Base-by-base conservation (phyloP, 805 yeast species). In the Candida nemodendra region DNA sequence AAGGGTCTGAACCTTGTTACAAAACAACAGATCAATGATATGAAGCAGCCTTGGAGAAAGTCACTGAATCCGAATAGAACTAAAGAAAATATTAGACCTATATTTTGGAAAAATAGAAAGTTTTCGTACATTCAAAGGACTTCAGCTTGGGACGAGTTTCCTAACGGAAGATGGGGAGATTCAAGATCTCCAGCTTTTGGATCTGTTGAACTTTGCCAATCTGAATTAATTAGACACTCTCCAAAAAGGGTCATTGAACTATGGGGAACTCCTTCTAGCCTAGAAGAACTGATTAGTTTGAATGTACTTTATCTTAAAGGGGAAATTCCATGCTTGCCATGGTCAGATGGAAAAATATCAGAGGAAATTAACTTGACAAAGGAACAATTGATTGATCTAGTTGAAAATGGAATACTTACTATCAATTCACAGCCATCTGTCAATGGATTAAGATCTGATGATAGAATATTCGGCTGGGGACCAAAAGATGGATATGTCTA, bases 131-230 rank as follows among this genome's bases (percentile, higher is more conserved):
- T 88, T 44, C 76, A 88, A 32, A 76, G 98, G 62, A 91, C 97
- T 7, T 79, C 93, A 18, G 82, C 84, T 40, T 93, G 99, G 89
- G 99, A 93, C 65, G 99, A 93, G 62, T 93, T 91, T 57, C 99
- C 99, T 35, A 93, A 91, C 62, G 99, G 99, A 44, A 75, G 99
- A 67, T 93, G 96, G 90, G 99, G 99, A 54, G 97, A 93, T 61
- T 86, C 97, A 3, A 73, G 95, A 42, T 93, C 98, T 29, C 99
- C 99, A 4, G 98, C 98, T 2, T 90, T 84, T 65, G 96, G 95
- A 54, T 95, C 86, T 48, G 72, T 89, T 41, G 96, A 87, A 59
- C 72, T 84, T 36, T 81, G 81, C 50, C 93, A 91, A 15, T 77
- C 88, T 24, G 80, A 83, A 18, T 69, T 89, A 55, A 76, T 90